Evolutionary conservation across 176 grass and related monocot genomes (phyloP), one percentile per base, ranked within the genome.

Genomic region (Eragrostis curvula): DNA sequence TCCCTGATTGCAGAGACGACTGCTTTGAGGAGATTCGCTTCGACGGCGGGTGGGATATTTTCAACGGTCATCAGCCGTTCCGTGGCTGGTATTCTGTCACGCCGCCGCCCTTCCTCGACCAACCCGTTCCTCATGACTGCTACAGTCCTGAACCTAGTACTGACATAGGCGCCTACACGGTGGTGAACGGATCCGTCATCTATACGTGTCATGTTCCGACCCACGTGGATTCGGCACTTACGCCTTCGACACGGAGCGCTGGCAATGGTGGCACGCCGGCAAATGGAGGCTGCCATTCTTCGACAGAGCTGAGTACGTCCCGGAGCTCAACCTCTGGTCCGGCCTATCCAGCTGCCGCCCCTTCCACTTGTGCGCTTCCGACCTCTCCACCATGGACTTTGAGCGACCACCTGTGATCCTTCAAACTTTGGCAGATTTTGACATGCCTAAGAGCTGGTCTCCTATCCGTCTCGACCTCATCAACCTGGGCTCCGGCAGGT

Each of bases 401-500:
- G 13, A 48, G 24, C 41, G 9, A 7, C 43, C 58, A 48, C 75
- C 59, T 5, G 3, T 3, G 5, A 17, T 36, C 1, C 5, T 1
- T 8, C 60, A 78, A 18, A n/a, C 25, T 30, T 66, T 25, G 44
- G 16, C 49, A 11, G 75, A 78, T 45, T 27, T 78, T n/a, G 60
- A 66, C 25, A 49, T 64, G 44, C 58, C 57, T 8, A 63, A 78
- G 21, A 47, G 24, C 8, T 64, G 75, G 75, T 64, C 9, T 0
- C 10, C 27, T 0, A 18, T 39, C 39, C 43, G n/a, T 6, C 0
- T 49, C 0, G 43, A 66, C 44, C 59, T 78, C 44, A 50, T 78
- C 75, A 65, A 36, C 75, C 60, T 78, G 11, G 75, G 60, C 43
- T 66, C 44, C 2, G 75, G 75, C 60, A 66, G 42, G 44, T 78